phyloP scores from a whole-genome alignment of 495 filamentous ascomycete genomes.

The Corynascus novoguineensis region DNA sequence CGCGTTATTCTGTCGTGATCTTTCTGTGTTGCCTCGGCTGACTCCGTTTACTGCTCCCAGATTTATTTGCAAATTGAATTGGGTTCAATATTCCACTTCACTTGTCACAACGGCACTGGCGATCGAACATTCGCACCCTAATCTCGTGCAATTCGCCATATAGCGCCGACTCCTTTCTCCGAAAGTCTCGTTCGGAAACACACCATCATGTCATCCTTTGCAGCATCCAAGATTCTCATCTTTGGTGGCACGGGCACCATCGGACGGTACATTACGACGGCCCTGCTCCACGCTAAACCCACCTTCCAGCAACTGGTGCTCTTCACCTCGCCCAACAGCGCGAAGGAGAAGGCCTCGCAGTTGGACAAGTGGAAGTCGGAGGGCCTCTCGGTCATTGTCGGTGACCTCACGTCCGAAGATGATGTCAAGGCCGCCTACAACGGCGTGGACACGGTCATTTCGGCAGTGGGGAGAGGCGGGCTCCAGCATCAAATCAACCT shows the following conservation, averaged over 20 bases:
- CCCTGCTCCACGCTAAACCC: slow-evolving; percentile 50
- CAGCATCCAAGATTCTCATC: slow-evolving; percentile 53
- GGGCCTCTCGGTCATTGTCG: slow-evolving; percentile 54
- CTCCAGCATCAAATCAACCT: slow-evolving; percentile 55
- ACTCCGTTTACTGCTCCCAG: background rate
- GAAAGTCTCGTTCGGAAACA: background rate
- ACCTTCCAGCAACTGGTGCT: slow-evolving; percentile 51
- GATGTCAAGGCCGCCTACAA: slow-evolving; percentile 51
- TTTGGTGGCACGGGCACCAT: slow-evolving; percentile 68
- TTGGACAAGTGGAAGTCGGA: slow-evolving; percentile 45
- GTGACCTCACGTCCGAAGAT: slow-evolving; percentile 48
- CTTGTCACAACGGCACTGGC: too few species aligned
- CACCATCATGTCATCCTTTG: slow-evolving; percentile 28
- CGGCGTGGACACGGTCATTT: slow-evolving; percentile 62
- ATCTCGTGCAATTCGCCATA: too few species aligned
- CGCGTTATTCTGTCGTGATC: slow-evolving; percentile 4
- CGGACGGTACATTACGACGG: slow-evolving; percentile 56
- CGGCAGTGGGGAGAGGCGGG: slow-evolving; percentile 55
- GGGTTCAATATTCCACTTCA: too few species aligned
- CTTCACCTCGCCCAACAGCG: slow-evolving; percentile 56
- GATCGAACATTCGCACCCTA: too few species aligned
- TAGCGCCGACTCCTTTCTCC: background rate
- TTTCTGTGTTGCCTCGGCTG: background rate
- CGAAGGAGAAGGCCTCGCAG: slow-evolving; percentile 41
- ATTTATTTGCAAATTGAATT: too few species aligned